Evolutionary conservation across 1,139 yeast genomes (phyloP).

Genomic region (Taphrina populina): DNA sequence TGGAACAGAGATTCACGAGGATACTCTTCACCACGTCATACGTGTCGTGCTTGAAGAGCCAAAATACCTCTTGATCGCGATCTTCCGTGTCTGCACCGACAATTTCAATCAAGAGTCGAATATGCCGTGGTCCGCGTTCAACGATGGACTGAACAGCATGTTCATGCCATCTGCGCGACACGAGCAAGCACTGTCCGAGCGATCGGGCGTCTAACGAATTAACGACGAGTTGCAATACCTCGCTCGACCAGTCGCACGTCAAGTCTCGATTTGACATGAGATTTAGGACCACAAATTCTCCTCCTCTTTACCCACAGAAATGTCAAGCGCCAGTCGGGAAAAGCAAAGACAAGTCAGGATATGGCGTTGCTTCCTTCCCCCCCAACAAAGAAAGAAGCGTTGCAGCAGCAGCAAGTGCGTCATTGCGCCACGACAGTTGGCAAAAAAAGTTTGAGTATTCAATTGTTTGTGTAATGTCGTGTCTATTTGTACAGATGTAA

Average conservation of each 20-base stretch:
- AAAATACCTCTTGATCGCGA: neutral
- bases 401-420: no score
- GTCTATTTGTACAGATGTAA: no score
- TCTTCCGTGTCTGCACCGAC: conserved; percentile 7
- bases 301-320: no score
- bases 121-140: conserved; percentile 5
- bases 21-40: neutral
- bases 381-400: no score
- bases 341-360: no score
- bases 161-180: conserved; percentile 11
- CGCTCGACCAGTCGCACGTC: neutral
- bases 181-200: conserved; percentile 6
- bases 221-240: neutral
- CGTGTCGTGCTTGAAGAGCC: conserved; percentile 14
- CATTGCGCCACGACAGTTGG: no score
- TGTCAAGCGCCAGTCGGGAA: no score
- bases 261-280: no score
- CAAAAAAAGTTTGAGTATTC: no score
- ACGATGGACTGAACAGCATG: neutral
- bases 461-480: no score
- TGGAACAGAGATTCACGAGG: neutral
- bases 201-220: neutral
- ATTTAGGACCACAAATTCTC: no score
- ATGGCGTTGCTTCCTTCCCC: no score
- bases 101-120: conserved; percentile 14